Base-by-base conservation (phyloP, 805 yeast species). In the Blastobotrys robertii region DNA sequence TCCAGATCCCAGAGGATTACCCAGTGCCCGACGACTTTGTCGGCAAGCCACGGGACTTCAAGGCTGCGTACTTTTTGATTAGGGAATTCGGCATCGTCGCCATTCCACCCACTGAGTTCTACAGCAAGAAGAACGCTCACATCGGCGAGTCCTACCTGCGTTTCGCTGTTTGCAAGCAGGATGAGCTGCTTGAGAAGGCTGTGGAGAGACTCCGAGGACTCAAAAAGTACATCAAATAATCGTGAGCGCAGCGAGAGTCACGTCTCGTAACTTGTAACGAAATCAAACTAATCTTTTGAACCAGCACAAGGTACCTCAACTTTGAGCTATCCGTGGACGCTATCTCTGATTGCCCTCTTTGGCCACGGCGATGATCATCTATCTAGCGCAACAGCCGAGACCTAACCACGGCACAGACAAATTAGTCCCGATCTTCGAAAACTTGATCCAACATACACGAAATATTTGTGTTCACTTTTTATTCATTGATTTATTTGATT, bases 81-180 rank as follows among this genome's bases (percentile, higher is more conserved):
- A 80, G 77, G 58, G 95, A 87, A 59, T 62, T 90, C 45, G 98
- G 98, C 8, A 94, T 92, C 34, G 97, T 92, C 14, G 82, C 95
- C 3, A 92, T 92, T 50, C 98, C 98, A 8, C 97, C 97, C 25
- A 82, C 95, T n/a, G 97, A 90, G 63, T 92, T 92, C 57, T 77
- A 84, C 55, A 73, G 79, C 36, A 74, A 77, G 8, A 78, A 75
- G 46, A 78, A 82, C 50, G 87, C 83, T 29, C 68, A 74, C 44
- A 77, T 80, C 12, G 87, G 90, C 44, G 95, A 88, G 58, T 80
- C 84, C 53, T 76, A 86, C 58, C 68, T 92, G 48, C 78, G 98
- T 58, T 88, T 92, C 62, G 97, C 98, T 11, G 94, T 92, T 13
- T 92, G 98, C 71, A 92, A 92, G 66, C 95, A 84, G 54, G 94